Evolutionary conservation across 805 yeast species (phyloP), one percentile per base, ranked within the genome.

Genomic region (Clavispora vitiphila): DNA sequence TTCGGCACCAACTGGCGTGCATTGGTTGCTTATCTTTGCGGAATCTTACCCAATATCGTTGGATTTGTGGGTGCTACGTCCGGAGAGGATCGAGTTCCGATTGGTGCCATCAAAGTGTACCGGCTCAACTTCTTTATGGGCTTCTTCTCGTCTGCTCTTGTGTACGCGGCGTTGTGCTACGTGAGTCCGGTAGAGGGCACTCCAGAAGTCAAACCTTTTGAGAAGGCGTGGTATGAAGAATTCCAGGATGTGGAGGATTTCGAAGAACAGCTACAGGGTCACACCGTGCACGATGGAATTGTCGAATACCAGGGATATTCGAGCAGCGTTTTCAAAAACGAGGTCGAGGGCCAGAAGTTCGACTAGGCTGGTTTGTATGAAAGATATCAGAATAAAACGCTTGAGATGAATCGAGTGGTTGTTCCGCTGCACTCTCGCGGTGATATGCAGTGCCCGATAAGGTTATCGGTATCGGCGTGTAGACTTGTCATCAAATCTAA

Each of bases 1-100:
- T 63, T 68, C 37, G 96, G 96, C 30, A 53, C 78, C 61, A 86
- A 87, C 58, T 86, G 95, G 93, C 74, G 95, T 60, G 96, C 91
- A 2, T 80, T 77, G 50, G 78, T 72, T 24, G 93, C 96, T 1
- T 88, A 88, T 59, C 60, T 88, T 49, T 72, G 81, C 50, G 96
- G 96, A 41, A 81, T 89, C 44, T 67, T 80, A 26, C 93, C 95
- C 36, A 88, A 87, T 55, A 81, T 88, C 56, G 84, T 84, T 16
- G 96, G 96, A 1, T 88, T 88, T 53, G 91, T 83, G 6, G 88
- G 95, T 48, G 88, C 89, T 8, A 48, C 50, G n/a, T 80, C 86
- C 19, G 86, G 82, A 30, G 76, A 80, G n/a, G 74, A 70, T 45
- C 42, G 37, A 7, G 95, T 87, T 12, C 95, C 96, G 22, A 65